A percentile compares a stretch with the other conserved stretches of the same genome.
Evolutionary conservation across 1,284 basidiomycete genomes (phyloP).

Genomic region (Ganoderma lingzhi): DNA sequence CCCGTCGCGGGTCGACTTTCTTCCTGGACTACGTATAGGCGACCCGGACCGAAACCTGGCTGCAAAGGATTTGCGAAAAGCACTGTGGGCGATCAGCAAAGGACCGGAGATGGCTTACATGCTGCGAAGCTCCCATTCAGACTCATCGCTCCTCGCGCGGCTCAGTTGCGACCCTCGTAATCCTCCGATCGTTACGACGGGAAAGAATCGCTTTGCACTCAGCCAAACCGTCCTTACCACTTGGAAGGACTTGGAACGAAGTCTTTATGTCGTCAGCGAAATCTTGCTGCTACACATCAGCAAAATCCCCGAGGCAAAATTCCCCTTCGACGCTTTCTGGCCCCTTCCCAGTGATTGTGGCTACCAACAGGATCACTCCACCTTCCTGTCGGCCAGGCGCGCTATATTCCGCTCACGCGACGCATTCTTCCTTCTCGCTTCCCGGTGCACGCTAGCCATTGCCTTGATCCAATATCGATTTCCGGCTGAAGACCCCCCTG

Average conservation of each 20-base stretch:
- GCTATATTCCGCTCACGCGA: no score
- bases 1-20: neutral
- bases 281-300: neutral
- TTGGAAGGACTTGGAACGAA: neutral
- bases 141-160: neutral
- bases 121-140: neutral
- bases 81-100: neutral
- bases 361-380: no score
- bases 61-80: neutral
- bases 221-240: neutral
- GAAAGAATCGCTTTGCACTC: neutral
- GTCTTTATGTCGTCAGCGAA: neutral
- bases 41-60: neutral
- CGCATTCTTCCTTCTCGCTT: no score
- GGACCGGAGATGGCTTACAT: neutral
- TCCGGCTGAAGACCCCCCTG: no score
- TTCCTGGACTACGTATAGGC: neutral
- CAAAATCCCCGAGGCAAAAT: neutral
- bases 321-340: no score
- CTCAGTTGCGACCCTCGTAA: slow-evolving; percentile 4
- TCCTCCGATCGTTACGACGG: neutral
- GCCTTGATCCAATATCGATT: no score
- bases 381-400: no score
- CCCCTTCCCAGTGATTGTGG: no score
- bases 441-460: no score